Evolutionary conservation across 179 eudicot genomes (phyloP).

Genomic region (Amaranthus tricolor): DNA sequence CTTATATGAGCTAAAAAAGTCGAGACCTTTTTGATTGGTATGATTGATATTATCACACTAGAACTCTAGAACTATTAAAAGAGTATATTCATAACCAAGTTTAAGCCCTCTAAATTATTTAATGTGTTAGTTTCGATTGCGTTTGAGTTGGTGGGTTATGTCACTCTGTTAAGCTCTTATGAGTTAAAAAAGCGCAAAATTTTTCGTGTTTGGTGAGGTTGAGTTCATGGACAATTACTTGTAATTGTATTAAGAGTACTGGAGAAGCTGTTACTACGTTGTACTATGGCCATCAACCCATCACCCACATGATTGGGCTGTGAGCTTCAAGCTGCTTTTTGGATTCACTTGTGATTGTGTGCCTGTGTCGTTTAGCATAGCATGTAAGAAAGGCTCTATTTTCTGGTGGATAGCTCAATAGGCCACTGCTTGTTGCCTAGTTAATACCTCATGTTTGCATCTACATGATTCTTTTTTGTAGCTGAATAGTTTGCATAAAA

Average conservation of each 20-base stretch:
- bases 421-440: too few species aligned
- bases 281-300: background rate
- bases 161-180: too few species aligned
- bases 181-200: too few species aligned
- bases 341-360: background rate
- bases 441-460: background rate
- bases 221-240: too few species aligned
- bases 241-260: too few species aligned
- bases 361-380: background rate
- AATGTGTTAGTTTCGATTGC: too few species aligned
- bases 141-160: too few species aligned
- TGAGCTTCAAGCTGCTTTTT: background rate
- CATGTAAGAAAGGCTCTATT: background rate
- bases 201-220: too few species aligned
- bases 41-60: background rate
- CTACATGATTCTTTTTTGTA: background rate
- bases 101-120: too few species aligned
- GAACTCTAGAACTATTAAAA: background rate
- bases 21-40: background rate
- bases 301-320: background rate
- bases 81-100: background rate
- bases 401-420: too few species aligned
- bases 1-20: slow-evolving; percentile 7
- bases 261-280: background rate
- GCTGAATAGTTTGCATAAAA: background rate